phyloP scores from a whole-genome alignment of 2,329 filamentous ascomycete genomes.

The Xylaria sp. region DNA sequence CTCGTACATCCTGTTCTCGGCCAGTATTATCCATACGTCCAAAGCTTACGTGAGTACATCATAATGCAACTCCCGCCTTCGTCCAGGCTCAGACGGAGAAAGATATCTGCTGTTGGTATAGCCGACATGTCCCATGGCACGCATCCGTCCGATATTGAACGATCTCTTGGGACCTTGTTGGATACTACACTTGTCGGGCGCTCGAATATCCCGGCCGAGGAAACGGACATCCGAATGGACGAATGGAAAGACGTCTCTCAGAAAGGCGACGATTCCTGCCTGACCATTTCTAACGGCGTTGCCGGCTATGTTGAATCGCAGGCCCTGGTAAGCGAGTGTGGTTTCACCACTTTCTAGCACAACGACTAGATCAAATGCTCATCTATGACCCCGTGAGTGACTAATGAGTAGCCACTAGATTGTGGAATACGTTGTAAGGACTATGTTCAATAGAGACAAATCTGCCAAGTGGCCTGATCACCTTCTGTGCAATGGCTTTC shows the following conservation, averaged over 20 bases:
- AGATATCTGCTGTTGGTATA: conserved; percentile 55
- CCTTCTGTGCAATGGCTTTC: conserved; percentile 83
- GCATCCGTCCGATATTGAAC: conserved; percentile 44
- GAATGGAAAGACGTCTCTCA: conserved; percentile 69
- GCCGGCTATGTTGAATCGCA: conserved; percentile 59
- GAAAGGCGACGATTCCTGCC: conserved; percentile 61
- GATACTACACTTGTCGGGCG: conserved; percentile 73
- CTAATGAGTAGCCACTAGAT: conserved; percentile 55
- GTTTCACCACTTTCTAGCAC: conserved; percentile 1
- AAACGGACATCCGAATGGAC: conserved; percentile 52
- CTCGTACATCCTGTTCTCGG: conserved; percentile 67
- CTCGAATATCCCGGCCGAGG: conserved; percentile 41
- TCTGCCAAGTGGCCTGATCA: conserved; percentile 66
- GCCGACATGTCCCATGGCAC: conserved; percentile 24
- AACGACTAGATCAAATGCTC: not conserved
- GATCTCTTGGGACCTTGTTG: conserved; percentile 62
- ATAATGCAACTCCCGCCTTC: conserved; percentile 68
- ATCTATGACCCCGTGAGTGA: conserved; percentile 1
- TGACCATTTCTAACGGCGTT: conserved; percentile 57
- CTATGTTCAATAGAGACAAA: conserved; percentile 69
- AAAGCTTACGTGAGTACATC: conserved; percentile 74
- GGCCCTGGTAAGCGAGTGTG: conserved; percentile 60
- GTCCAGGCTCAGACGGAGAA: conserved; percentile 67
- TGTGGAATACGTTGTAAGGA: conserved; percentile 78
- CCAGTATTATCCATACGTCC: conserved; percentile 69